phyloP scores from a whole-genome alignment of 2,329 filamentous ascomycete species.

The Paraconiothyrium sp. region DNA sequence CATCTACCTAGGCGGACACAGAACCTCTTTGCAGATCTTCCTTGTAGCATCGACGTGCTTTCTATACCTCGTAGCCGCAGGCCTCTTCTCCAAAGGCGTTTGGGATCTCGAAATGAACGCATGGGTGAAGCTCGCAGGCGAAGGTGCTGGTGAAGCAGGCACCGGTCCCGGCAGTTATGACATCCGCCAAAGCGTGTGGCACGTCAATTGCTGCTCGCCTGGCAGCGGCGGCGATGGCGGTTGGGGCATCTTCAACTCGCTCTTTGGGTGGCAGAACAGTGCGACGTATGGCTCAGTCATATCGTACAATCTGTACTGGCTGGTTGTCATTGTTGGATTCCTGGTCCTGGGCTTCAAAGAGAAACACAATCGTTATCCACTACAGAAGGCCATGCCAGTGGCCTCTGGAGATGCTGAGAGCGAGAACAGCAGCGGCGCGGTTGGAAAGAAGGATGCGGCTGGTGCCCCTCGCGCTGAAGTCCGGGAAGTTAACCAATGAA shows the following conservation, averaged over 20 bases:
- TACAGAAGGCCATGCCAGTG: conserved; percentile 8
- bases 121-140: conserved; percentile 73
- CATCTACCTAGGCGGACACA: conserved; percentile 78
- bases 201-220: conserved; percentile 85
- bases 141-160: conserved; percentile 70
- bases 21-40: conserved; percentile 76
- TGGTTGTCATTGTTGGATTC: conserved; percentile 73
- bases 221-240: conserved; percentile 76
- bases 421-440: conserved; percentile 5
- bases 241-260: conserved; percentile 88
- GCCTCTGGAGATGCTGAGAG: background rate
- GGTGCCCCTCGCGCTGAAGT: conserved; percentile 3
- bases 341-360: conserved; percentile 73
- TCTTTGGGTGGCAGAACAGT: conserved; percentile 88
- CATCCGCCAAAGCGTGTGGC: conserved; percentile 81
- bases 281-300: conserved; percentile 89
- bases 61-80: conserved; percentile 84
- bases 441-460: conserved; percentile 3
- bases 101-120: conserved; percentile 76
- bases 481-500: conserved; percentile 3
- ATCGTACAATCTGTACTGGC: conserved; percentile 89
- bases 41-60: conserved; percentile 84
- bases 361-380: conserved; percentile 44
- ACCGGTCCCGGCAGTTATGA: conserved; percentile 80
- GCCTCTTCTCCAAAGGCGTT: conserved; percentile 79